Base-by-base conservation (phyloP, 257 asterid genomes). In the Nicotiana attenuata region DNA sequence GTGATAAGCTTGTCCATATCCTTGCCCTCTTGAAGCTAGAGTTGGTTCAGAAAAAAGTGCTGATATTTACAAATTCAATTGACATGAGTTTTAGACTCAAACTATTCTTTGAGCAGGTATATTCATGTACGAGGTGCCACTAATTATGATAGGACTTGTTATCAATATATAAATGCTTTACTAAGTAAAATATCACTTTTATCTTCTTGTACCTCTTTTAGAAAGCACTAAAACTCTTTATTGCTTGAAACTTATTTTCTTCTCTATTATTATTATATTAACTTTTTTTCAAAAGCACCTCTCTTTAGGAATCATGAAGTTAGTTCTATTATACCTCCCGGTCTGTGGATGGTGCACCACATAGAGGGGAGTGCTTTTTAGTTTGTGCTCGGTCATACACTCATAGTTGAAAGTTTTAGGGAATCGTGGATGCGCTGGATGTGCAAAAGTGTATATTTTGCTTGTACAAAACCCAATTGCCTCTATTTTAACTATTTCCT, bases 31-130 rank as follows among this genome's bases (percentile, higher is more conserved):
- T 94, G 87, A 93, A 92, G 91, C 86, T 92, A 78, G 94, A 91
- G 92, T 90, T 94, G 82, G 86, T 96, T 83, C 97, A 93, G 86
- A 94, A 92, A 89, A 96, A 90, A 92, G 98, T 92, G 83, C 89
- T 96, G 89, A 91, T 93, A 80, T 96, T 94, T 87, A 88, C 98
- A 29, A 96, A 96, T 84, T 82, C 98, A 45, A 92, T 96, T 84
- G 97, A 96, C 86, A 91, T 85, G 93, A 88, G 98, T 87, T 96
- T 90, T 87, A 93, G 94, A 82, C 84, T 96, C 89, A 96, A 90
- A 92, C 89, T 96, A 64, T 96, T 94, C 90, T 82, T 96, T 82
- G 99, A 96, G 85, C 97, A 94, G 99, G 99, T 94, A 91, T 10
- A 56, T 41, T 71, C 20, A 35, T 35, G 76, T 38, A 38, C 19